Conservation (phyloP, 225 moss, liverwort and hornwort genomes). For the Straminergon stramineum region DNA sequence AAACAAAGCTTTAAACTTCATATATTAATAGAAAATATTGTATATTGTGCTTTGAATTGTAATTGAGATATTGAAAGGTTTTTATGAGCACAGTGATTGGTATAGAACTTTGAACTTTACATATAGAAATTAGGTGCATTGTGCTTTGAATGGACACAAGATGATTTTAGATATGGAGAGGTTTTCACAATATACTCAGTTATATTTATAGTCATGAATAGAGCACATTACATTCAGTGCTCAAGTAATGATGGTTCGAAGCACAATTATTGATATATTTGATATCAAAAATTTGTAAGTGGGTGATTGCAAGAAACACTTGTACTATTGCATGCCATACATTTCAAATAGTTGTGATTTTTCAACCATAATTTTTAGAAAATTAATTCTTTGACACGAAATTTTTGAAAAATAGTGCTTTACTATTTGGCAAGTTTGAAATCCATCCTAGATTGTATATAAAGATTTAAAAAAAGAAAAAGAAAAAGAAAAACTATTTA, state of each 20-base stretch:
- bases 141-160: neutral
- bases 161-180: neutral
- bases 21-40: neutral
- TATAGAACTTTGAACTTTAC: neutral
- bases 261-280: neutral
- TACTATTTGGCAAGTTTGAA: neutral
- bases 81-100: no score
- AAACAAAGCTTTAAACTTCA: neutral
- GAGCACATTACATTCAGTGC: neutral
- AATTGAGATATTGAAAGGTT: neutral
- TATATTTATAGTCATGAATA: neutral
- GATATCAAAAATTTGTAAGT: accelerated
- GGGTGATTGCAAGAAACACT: neutral
- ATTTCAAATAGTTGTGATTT: neutral
- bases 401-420: accelerated
- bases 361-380: neutral
- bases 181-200: neutral
- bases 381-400: no score
- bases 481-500: neutral
- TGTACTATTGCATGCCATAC: accelerated
- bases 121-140: no score
- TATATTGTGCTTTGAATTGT: neutral
- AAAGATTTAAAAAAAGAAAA: neutral
- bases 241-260: neutral
- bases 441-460: neutral